Base-by-base conservation (phyloP, 2,329 filamentous ascomycete genomes). In the Chrysosporium queenslandicum region DNA sequence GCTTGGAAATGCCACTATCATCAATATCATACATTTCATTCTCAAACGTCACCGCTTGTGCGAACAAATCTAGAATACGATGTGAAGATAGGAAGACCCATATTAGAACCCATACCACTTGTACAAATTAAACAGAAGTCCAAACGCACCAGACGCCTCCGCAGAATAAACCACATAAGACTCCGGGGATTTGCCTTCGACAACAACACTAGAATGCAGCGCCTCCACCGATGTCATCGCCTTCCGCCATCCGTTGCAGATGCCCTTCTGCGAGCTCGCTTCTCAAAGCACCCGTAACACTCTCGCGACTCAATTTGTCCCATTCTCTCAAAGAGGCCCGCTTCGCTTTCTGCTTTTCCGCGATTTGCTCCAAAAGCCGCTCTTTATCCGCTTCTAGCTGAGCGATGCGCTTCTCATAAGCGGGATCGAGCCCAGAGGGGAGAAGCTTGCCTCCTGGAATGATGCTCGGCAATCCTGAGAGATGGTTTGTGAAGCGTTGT, bases 221-320 rank as follows among this genome's bases (percentile, higher is more conserved):
- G n/a, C 65, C 46, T 20, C 46, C 64, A 46, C 67, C 62, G 40
- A 68, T 64, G 49, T 68, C 68, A 53, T 74, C 72, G 9, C 66
- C 64, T 54, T 72, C 71, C 12, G 70, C 67, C 62, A 75, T 70
- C 12, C 68, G 61, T 49, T 74, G 70, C 55, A 75, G 57, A 60
- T 74, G 70, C 1, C 68, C 65, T 55, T 76, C 74, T 2, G 74
- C 73, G 48, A 76, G 59, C 51, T 76, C 73, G 56, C 71, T 74
- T 57, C 69, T 74, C 41, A 58, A 57, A 2, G 68, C 67, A 37
- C 71, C 71, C 18, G 72, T 71, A 25, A 70, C 68, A 53, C 67
- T 74, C 59, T 76, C 74, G 29, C 72, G 63, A 54, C 74, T 70
- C 41, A 74, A 55, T 47, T 64, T 69, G 48, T 75, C 71, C 74